Conservation (phyloP, 2,329 filamentous ascomycete species). For the Colletotrichum spaethianum region DNA sequence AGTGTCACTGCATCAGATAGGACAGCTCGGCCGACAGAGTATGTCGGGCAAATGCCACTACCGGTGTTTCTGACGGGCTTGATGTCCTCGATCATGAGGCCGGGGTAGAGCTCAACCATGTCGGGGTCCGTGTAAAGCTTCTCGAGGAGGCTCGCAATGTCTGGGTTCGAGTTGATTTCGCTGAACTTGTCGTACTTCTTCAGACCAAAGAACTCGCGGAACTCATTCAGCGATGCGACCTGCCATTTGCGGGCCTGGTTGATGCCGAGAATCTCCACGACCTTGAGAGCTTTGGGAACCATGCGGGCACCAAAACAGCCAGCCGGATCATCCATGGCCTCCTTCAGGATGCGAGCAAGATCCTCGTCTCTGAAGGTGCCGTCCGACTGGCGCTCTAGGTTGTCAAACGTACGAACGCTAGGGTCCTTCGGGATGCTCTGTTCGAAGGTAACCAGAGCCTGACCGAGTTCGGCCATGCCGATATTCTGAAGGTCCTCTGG, state of each 20-base stretch:
- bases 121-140: constrained; percentile 75
- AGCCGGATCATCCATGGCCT: constrained; percentile 72
- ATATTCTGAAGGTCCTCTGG: constrained; percentile 51
- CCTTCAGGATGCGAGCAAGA: constrained; percentile 68
- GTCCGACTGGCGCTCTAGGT: constrained; percentile 61
- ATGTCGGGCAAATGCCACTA: constrained; percentile 66
- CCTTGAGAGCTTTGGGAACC: constrained; percentile 70
- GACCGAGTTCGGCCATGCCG: constrained; percentile 54
- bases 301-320: constrained; percentile 72
- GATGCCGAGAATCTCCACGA: constrained; percentile 75
- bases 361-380: constrained; percentile 71
- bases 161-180: constrained; percentile 70
- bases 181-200: constrained; percentile 69
- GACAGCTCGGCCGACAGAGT: constrained; percentile 68
- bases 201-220: constrained; percentile 74
- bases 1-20: constrained; percentile 73
- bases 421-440: constrained; percentile 58
- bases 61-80: constrained; percentile 67
- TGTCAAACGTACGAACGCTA: constrained; percentile 62
- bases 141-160: constrained; percentile 69
- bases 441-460: constrained; percentile 51
- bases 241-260: constrained; percentile 74
- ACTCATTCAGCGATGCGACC: constrained; percentile 74
- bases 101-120: constrained; percentile 79
- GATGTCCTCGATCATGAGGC: constrained; percentile 73